Evolutionary conservation across 179 eudicot species (phyloP), one percentile per base, ranked within the genome.

Genomic region (Beta macrorhiza): DNA sequence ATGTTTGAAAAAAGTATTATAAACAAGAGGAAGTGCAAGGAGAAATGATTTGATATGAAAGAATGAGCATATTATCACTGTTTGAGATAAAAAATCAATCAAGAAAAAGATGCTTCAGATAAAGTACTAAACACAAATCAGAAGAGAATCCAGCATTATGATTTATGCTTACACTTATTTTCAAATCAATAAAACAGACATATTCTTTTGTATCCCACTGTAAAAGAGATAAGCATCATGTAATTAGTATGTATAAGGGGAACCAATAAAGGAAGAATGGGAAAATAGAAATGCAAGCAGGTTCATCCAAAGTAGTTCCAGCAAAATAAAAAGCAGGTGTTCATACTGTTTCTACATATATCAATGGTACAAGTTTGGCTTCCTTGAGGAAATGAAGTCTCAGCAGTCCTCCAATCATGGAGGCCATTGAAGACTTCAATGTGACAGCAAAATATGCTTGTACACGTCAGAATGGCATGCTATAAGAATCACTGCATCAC

Each of bases 51-150:
- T 74, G 67, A 72, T 51, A 74, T 25, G 61, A 61, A 32, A 59
- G 37, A 76, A 37, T 5, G 8, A 69, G 11, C 37, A 56, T 12
- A 79, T 69, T 75, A 69, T 22, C 7, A 10, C 49, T 32, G 7
- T 12, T 69, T 67, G 25, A 74, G 55, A 63, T 63, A 42, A 65
- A 7, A 75, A 55, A 71, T 52, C 42, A 65, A 67, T 74, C 42
- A 12, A 62, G 69, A 62, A 12, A 67, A 72, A 72, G 82, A 72
- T 83, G 75, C 75, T 73, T 52, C 25, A 67, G 59, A 76, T 5
- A 74, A 70, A 82, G 47, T n/a, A 59, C 25, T 72, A 77, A 78
- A 73, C 70, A 57, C 13, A 65, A 57, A 29, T 22, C 64, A 74
- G 67, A 29, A 56, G 58, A 67, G 71, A 22, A 74, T 78, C 52